Conservation (phyloP, 2,329 filamentous ascomycete species). For the Aspergillus ruber region DNA sequence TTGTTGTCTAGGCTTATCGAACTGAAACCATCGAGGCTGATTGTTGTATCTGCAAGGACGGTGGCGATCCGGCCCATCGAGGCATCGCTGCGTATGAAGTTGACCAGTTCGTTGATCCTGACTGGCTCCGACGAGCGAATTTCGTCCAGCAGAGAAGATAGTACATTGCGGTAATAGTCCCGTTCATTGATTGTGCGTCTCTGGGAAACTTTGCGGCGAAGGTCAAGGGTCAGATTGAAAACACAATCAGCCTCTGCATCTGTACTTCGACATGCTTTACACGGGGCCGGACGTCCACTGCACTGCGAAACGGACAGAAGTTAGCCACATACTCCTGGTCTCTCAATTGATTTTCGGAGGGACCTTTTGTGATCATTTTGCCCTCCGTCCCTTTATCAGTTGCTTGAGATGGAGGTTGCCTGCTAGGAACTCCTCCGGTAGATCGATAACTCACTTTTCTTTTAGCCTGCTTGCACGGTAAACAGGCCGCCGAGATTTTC, state of each 20-base stretch:
- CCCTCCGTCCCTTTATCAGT: not conserved
- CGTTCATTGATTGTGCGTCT: constrained; percentile 31
- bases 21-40: constrained; percentile 13
- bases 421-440: not conserved
- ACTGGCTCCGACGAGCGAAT: constrained; percentile 20
- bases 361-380: not conserved
- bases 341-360: not conserved
- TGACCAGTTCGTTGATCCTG: constrained; percentile 18
- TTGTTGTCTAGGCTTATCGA: constrained; percentile 6
- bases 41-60: constrained; percentile 14
- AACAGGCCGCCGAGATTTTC: constrained; percentile 32
- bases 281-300: constrained; percentile 29
- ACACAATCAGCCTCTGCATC: constrained; percentile 24
- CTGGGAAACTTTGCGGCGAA: constrained; percentile 31
- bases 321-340: constrained; percentile 2
- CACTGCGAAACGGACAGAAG: constrained; percentile 19
- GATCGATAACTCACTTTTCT: constrained; percentile 23
- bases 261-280: constrained; percentile 27
- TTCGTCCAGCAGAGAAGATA: constrained; percentile 23
- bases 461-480: constrained; percentile 31
- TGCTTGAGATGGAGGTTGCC: not conserved
- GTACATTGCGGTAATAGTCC: constrained; percentile 25
- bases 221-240: constrained; percentile 31
- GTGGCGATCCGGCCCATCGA: constrained; percentile 21
- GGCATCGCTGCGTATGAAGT: constrained; percentile 22